Conservation (phyloP, 371 early-diverging fungal species). For the Rhizomucor pusillus region DNA sequence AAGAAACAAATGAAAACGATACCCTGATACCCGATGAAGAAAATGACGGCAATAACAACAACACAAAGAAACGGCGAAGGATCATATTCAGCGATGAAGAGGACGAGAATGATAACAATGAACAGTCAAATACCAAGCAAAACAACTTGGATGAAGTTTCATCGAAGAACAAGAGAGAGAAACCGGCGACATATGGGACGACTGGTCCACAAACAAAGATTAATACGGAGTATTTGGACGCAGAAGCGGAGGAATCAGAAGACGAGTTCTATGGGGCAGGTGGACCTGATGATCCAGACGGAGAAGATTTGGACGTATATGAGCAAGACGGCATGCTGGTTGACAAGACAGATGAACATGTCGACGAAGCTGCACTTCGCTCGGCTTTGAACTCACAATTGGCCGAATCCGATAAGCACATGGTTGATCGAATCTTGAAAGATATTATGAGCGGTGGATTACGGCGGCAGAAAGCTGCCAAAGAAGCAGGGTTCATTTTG, state of each 20-base stretch:
- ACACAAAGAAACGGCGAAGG: slow-evolving; percentile 12
- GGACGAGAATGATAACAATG: not conserved
- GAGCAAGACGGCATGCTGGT: slow-evolving; percentile 45
- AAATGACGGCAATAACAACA: slow-evolving; percentile 11
- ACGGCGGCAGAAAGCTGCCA: slow-evolving; percentile 35
- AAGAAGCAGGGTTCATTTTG: slow-evolving; percentile 33
- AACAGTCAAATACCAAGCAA: slow-evolving; percentile 3
- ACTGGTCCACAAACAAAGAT: slow-evolving; percentile 1
- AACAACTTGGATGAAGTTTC: not conserved
- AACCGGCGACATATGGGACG: not conserved
- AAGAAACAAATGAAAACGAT: not conserved
- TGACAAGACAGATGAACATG: slow-evolving; percentile 33
- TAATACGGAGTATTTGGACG: slow-evolving; percentile 33
- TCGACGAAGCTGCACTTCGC: slow-evolving; percentile 34
- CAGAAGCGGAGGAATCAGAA: slow-evolving; percentile 51
- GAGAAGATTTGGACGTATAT: slow-evolving; percentile 38
- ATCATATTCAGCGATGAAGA: not conserved
- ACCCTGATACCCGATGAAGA: slow-evolving; percentile 3
- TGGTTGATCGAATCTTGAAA: slow-evolving; percentile 37
- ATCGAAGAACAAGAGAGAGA: not conserved
- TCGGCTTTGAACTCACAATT: slow-evolving; percentile 31
- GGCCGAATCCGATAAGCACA: slow-evolving; percentile 37
- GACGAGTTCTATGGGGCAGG: slow-evolving; percentile 47
- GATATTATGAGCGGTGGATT: slow-evolving; percentile 47
- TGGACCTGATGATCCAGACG: slow-evolving; percentile 26